These are phyloP conservation scores for Epichloe brachyelytri DNA, from an alignment of 2,329 filamentous ascomycete genomes.

Conservation along the genomic window DNA sequence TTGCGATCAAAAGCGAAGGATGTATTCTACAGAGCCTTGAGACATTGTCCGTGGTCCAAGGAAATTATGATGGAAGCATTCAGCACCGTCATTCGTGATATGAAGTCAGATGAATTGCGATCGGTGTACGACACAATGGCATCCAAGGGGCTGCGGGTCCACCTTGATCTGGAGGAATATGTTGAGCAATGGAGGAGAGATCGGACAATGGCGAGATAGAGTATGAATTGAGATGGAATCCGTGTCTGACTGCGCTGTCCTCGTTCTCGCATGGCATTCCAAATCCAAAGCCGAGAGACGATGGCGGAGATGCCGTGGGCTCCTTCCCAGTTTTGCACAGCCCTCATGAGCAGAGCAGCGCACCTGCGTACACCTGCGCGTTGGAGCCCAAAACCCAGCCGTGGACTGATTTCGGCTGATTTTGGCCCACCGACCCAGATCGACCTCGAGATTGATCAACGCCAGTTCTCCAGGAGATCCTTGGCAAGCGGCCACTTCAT, in stretches of 20 bases:
- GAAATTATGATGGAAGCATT: conserved; percentile 40
- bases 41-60: conserved; percentile 37
- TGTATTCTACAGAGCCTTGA: conserved; percentile 34
- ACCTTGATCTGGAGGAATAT: conserved; percentile 39
- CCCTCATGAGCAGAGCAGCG: background rate
- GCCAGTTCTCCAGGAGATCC: background rate
- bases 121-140: conserved; percentile 34
- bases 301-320: background rate
- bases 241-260: too few species aligned
- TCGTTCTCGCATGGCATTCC: background rate
- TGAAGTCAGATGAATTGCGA: conserved; percentile 35
- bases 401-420: too few species aligned
- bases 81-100: conserved; percentile 25
- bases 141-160: conserved; percentile 35
- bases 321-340: background rate
- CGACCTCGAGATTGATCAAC: background rate
- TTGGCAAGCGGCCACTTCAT: background rate
- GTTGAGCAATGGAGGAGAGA: conserved; percentile 20
- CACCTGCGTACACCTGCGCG: too few species aligned
- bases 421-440: too few species aligned
- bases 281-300: background rate
- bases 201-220: conserved; percentile 3
- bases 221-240: background rate
- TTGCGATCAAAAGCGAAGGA: conserved; percentile 30
- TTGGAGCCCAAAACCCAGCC: too few species aligned